Evolutionary conservation across 495 filamentous ascomycete species (phyloP), one percentile per base, ranked within the genome.

Genomic region (Penicillium paradoxum): DNA sequence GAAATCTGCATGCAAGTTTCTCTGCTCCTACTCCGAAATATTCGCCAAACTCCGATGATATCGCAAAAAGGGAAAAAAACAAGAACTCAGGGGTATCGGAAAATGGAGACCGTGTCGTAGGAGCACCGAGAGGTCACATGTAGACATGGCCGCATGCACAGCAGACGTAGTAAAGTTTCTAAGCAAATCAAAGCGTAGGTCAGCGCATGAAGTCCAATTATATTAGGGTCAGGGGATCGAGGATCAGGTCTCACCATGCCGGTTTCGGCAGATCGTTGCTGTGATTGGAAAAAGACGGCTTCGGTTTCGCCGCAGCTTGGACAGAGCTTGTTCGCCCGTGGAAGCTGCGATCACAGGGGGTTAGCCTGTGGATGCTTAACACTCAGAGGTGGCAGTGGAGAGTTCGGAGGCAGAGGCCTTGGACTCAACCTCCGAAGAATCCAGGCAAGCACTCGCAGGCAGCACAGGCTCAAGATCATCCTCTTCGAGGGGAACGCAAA

Each of bases 131-230:
- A 36, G 7, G 60, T 73, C 66, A 77, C 57, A 88, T 80, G 71
- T 88, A 95, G 57, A 95, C 91, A 61, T 89, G 85, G 59, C 89
- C 90, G 68, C 93, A 98, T 19, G 81, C 79, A 75, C 88, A 92
- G 75, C 93, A 98, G 38, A 97, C 93, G 67, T 90, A 96, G 71
- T 96, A 98, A 11, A 98, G 81, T 91, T 91, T 96, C 91, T 97
- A 65, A 45, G n/a, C 4, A 44, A 15, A 17, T 11, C 13, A 3
- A 25, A 25, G 7, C 14, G 34, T 0, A n/a, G 15, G 39, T 50
- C 18, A 50, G 48, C 48, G 37, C 17, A 32, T 15, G 25, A 15
- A 27, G 19, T 42, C 21, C 3, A 3, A 42, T 36, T 25, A 24
- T 41, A 27, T 19, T 4, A 19, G 14, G 24, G n/a, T 40, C 19